These are phyloP conservation scores for Endoconidiophora laricicola DNA, from an alignment of 2,329 filamentous ascomycete species.

Conservation along the genomic window DNA sequence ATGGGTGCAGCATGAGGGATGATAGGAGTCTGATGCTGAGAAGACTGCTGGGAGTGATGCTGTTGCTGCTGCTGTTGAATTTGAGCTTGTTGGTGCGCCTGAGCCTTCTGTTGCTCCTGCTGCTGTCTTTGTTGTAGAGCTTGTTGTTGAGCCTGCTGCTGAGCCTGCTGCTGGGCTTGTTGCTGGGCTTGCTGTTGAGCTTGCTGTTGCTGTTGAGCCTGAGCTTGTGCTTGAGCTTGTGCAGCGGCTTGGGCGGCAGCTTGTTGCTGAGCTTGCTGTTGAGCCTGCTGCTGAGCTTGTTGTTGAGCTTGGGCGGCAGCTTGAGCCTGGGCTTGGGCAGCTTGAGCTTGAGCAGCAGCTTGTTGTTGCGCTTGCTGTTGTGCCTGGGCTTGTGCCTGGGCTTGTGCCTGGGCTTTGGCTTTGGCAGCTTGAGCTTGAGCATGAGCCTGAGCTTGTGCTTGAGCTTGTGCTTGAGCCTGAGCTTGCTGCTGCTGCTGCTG, in stretches of 20 bases:
- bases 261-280: background rate
- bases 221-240: slow-evolving; percentile 18
- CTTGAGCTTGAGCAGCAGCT: slow-evolving; percentile 17
- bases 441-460: slow-evolving; percentile 15
- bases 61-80: slow-evolving; percentile 15
- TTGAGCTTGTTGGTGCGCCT: slow-evolving; percentile 15
- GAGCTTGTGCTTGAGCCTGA: slow-evolving; percentile 14
- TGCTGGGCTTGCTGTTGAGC: slow-evolving; percentile 16
- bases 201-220: slow-evolving; percentile 16
- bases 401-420: slow-evolving; percentile 14
- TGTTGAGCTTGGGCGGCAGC: slow-evolving; percentile 9
- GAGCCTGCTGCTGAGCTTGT: background rate
- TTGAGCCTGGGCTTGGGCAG: slow-evolving; percentile 12
- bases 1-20: slow-evolving; percentile 14
- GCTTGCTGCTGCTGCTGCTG: background rate
- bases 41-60: slow-evolving; percentile 10
- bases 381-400: slow-evolving; percentile 13
- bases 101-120: slow-evolving; percentile 19
- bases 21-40: slow-evolving; percentile 9
- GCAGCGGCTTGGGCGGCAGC: slow-evolving; percentile 12
- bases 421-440: slow-evolving; percentile 10
- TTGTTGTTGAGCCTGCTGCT: slow-evolving; percentile 5
- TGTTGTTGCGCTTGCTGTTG: slow-evolving; percentile 9
- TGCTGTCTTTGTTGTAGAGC: slow-evolving; percentile 13
- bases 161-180: slow-evolving; percentile 7